Percentiles rank a stretch among this genome's conserved stretches.
These are phyloP conservation scores for Apophysomyces ossiformis DNA, from an alignment of 371 early-diverging fungal genomes.

Conservation along the genomic window DNA sequence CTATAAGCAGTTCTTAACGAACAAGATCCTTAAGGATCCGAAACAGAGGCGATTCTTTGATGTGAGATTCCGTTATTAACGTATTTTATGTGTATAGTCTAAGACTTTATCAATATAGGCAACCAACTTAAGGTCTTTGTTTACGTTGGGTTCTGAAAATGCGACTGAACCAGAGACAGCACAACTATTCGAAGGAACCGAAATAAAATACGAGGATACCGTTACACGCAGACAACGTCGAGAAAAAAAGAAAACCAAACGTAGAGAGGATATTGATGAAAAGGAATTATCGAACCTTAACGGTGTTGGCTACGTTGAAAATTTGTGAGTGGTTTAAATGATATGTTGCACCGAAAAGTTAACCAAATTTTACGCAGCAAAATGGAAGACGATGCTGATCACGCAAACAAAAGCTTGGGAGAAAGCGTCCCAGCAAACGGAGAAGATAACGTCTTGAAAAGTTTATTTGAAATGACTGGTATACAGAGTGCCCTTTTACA, in stretches of 20 bases:
- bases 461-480: conserved; percentile 81
- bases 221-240: conserved; percentile 20
- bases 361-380: conserved; percentile 11
- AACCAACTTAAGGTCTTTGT: conserved; percentile 83
- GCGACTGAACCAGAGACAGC: conserved; percentile 70
- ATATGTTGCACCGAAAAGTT: background rate
- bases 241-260: conserved; percentile 31
- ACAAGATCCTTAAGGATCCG: conserved; percentile 95
- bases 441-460: conserved; percentile 65
- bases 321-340: conserved; percentile 47
- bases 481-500: conserved; percentile 88
- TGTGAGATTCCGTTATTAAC: conserved; percentile 22
- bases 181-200: conserved; percentile 67
- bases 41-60: conserved; percentile 91
- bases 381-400: conserved; percentile 27
- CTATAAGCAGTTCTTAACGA: conserved; percentile 95
- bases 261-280: conserved; percentile 34
- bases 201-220: conserved; percentile 43
- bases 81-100: no score
- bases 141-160: conserved; percentile 74
- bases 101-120: conserved; percentile 34
- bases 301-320: conserved; percentile 61
- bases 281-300: conserved; percentile 46
- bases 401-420: conserved; percentile 18
- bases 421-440: conserved; percentile 28